phyloP scores from a whole-genome alignment of 176 grass and related monocot species.

The maize (Zea mays) region DNA sequence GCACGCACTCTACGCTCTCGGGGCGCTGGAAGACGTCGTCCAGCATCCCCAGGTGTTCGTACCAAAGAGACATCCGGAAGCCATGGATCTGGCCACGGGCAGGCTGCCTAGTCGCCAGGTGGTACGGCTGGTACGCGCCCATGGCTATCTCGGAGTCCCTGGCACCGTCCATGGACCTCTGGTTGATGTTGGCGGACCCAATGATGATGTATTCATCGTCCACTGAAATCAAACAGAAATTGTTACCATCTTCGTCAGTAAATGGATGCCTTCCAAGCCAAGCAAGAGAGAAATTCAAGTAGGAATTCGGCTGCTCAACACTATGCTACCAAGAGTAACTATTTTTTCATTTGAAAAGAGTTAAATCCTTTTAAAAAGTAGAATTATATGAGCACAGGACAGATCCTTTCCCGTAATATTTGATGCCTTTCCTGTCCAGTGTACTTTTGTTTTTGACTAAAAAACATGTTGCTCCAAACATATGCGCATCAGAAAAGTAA shows the following conservation, averaged over 20 bases:
- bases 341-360: background rate
- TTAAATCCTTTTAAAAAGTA: background rate
- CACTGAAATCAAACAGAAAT: slow-evolving; percentile 50
- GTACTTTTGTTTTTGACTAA: background rate
- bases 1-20: slow-evolving; percentile 49
- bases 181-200: slow-evolving; percentile 92
- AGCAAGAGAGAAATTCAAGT: background rate
- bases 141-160: slow-evolving; percentile 83
- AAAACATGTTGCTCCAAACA: background rate
- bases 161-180: slow-evolving; percentile 89
- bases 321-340: background rate
- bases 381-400: background rate
- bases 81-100: slow-evolving; percentile 76
- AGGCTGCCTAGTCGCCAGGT: slow-evolving; percentile 52
- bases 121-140: slow-evolving; percentile 75
- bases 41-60: slow-evolving; percentile 68
- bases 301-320: background rate
- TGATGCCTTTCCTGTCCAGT: background rate
- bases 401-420: background rate
- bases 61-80: slow-evolving; percentile 82
- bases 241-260: background rate
- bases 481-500: background rate
- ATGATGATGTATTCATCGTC: slow-evolving; percentile 96
- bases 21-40: slow-evolving; percentile 59
- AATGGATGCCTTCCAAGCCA: background rate